Percentiles rank a stretch among this genome's conserved stretches.
phyloP scores from a whole-genome alignment of 1,139 yeast genomes.

The Lodderomyces metapsilosis region DNA sequence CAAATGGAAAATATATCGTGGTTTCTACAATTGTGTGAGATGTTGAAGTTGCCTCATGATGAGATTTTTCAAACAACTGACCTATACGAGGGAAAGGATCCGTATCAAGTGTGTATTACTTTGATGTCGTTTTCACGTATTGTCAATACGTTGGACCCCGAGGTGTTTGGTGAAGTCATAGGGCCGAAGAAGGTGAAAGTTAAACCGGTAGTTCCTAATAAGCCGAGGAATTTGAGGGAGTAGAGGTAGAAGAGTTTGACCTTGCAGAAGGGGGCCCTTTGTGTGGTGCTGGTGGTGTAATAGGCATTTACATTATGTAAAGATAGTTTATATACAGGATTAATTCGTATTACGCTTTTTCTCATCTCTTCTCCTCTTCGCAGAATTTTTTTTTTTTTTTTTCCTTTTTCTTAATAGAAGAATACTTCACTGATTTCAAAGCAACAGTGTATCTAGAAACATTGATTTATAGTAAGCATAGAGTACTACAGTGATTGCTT shows the following conservation, averaged over 20 bases:
- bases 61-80: slow-evolving; percentile 85
- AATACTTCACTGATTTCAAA: no score
- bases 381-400: neutral
- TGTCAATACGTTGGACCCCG: slow-evolving; percentile 37
- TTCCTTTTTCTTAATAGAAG: neutral
- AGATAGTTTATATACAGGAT: neutral
- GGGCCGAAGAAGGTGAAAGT: slow-evolving; percentile 38
- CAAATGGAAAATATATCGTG: slow-evolving; percentile 87
- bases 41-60: slow-evolving; percentile 74
- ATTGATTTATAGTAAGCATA: no score
- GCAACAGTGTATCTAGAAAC: no score
- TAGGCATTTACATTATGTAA: no score
- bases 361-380: neutral
- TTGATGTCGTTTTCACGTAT: slow-evolving; percentile 68
- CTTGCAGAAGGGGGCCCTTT: no score
- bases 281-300: no score
- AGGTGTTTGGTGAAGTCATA: slow-evolving; percentile 22
- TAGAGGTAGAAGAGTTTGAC: neutral
- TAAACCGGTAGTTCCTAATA: slow-evolving; percentile 38
- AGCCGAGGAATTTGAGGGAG: slow-evolving; percentile 21
- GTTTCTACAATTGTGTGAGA: slow-evolving; percentile 59
- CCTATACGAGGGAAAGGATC: slow-evolving; percentile 69
- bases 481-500: no score
- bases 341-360: slow-evolving; percentile 2
- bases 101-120: slow-evolving; percentile 73